Evolutionary conservation across 306 rosid genomes (phyloP), one percentile per base, ranked within the genome.

Genomic region (Corylus americana): DNA sequence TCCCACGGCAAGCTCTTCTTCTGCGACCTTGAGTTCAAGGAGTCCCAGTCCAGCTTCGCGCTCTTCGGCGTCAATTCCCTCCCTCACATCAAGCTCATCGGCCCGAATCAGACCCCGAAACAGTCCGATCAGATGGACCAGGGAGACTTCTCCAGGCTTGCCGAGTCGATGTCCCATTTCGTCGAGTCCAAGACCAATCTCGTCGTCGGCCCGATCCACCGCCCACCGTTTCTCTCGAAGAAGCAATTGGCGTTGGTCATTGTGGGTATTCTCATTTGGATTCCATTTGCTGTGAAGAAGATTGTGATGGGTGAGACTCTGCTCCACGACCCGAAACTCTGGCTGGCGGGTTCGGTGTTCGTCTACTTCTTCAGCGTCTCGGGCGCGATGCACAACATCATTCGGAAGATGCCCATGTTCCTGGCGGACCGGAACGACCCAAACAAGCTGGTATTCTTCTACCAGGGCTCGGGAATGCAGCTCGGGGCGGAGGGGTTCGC

Each of bases 381-480:
- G 13, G 99, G 98, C 7, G 90, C 97, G 0, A 95, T 95, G 99
- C 98, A 93, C 27, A 95, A 91, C 79, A 95, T 95, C 61, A 95
- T 95, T 2, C 80, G 99, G 86, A 95, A 91, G 78, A 91, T 93
- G 98, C 99, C 99, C 10, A 88, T 95, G 97, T 95, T 90, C 48
- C 44, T 93, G 73, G 80, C 86, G 0, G 98, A 95, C 72, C 90
- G 97, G 39, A 89, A 90, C 55, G 96, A 95, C 12, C 99, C 98
- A 3, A 77, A 76, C 6, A 88, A 85, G 89, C 88, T 96, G 31
- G 17, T 93, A 8, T 93, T 93, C 70, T 96, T 96, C 87, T 93
- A 96, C 74, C 99, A 96, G 86, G 98, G 98, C 3, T 92, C 98
- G 0, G 96, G 98, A 22, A 95, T 92, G 98, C 98, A 95, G 94